Percentiles rank a stretch among this genome's conserved stretches.
phyloP scores from a whole-genome alignment of 768 basidiomycete genomes.

The Termitomyces sp. region DNA sequence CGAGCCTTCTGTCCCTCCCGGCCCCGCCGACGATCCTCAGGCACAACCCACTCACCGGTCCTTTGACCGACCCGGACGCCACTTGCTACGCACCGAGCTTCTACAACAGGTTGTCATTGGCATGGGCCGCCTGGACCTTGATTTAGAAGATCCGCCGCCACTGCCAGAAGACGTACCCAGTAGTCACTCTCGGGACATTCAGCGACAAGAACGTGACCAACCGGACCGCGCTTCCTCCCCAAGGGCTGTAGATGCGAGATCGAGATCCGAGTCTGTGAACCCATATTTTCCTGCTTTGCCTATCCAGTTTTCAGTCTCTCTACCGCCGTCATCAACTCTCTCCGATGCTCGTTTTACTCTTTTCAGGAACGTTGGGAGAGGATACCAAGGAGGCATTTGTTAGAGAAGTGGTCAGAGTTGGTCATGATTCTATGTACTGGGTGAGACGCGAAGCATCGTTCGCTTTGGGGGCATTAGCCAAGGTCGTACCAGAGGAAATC shows the following conservation, averaged over 20 bases:
- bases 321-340: constrained; percentile 13
- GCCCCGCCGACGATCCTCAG: constrained; percentile 31
- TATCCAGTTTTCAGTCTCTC: not conserved
- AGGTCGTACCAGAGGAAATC: constrained; percentile 75
- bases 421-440: constrained; percentile 63
- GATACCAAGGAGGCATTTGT: constrained; percentile 62
- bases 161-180: not conserved
- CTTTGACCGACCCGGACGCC: constrained; percentile 51
- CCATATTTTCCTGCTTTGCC: constrained; percentile 48
- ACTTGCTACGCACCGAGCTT: constrained; percentile 74
- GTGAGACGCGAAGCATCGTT: constrained; percentile 84
- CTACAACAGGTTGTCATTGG: constrained; percentile 85
- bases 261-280: constrained; percentile 28
- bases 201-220: not conserved
- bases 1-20: constrained; percentile 23
- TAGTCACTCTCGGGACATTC: not conserved
- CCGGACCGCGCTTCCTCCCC: not conserved
- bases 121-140: constrained; percentile 66
- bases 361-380: constrained; percentile 46
- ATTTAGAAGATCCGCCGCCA: constrained; percentile 18
- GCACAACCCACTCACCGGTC: constrained; percentile 30
- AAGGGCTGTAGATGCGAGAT: not conserved
- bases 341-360: not conserved
- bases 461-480: constrained; percentile 83
- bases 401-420: constrained; percentile 65